Percentiles rank a stretch among this genome's conserved stretches.
Evolutionary conservation across 768 basidiomycete species (phyloP).

Genomic region (Pleurotus platypus): DNA sequence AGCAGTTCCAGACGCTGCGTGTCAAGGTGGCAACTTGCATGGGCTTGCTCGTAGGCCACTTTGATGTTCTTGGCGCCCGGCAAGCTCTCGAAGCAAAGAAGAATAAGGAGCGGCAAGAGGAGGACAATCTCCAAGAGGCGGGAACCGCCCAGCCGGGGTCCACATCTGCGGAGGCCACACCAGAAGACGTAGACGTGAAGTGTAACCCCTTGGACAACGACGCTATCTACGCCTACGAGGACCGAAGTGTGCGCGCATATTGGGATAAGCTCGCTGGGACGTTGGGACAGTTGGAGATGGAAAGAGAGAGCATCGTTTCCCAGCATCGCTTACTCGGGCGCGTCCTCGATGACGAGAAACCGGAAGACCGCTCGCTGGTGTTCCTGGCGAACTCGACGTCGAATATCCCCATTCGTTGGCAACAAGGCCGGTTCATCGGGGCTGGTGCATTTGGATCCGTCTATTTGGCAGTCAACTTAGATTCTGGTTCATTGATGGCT

Average conservation of each 20-base stretch:
- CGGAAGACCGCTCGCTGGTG: constrained; percentile 89
- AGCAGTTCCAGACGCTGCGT: constrained; percentile 87
- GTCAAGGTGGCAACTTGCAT: constrained; percentile 94
- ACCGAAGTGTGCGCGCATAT: constrained; percentile 65
- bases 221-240: constrained; percentile 44
- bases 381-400: constrained; percentile 95
- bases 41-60: constrained; percentile 94
- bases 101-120: constrained; percentile 85
- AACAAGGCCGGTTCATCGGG: constrained; percentile 97
- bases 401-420: constrained; percentile 96
- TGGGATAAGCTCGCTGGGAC: constrained; percentile 70
- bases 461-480: constrained; percentile 96
- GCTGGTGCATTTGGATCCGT: constrained; percentile 99
- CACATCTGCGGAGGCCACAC: constrained; percentile 17
- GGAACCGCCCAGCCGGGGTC: constrained; percentile 14
- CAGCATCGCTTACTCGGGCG: constrained; percentile 83
- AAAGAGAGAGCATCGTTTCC: constrained; percentile 53
- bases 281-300: constrained; percentile 62
- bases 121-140: constrained; percentile 49
- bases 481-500: constrained; percentile 95
- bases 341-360: constrained; percentile 89
- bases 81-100: constrained; percentile 84
- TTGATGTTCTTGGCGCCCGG: constrained; percentile 95
- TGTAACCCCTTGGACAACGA: constrained; percentile 27
- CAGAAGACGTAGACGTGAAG: constrained; percentile 49